Evolutionary conservation across 768 basidiomycete species (phyloP).

Genomic region (Leucogyrophana mollusca): DNA sequence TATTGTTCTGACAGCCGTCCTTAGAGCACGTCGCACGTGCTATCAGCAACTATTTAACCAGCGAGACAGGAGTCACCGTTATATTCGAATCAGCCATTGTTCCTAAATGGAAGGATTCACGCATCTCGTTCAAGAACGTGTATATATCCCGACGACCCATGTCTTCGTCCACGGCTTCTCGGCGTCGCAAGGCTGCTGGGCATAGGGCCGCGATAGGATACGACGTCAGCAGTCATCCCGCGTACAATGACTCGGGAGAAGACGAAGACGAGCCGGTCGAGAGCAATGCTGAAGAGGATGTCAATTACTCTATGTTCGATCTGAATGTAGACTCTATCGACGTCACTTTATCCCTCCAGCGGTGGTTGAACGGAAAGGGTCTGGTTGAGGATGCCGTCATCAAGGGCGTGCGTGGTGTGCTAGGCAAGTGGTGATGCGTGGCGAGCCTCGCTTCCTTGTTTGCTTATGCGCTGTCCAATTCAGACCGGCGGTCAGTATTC

Average conservation of each 20-base stretch:
- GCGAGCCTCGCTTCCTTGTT: not conserved
- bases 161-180: slow-evolving; percentile 13
- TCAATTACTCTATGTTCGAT: slow-evolving; percentile 89
- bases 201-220: slow-evolving; percentile 67
- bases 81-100: slow-evolving; percentile 98
- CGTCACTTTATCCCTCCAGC: slow-evolving; percentile 85
- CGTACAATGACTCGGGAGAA: slow-evolving; percentile 59
- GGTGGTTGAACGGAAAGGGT: slow-evolving; percentile 96
- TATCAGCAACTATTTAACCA: slow-evolving; percentile 90
- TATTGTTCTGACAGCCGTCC: slow-evolving; percentile 2
- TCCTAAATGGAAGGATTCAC: slow-evolving; percentile 95
- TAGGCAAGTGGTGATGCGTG: slow-evolving; percentile 53
- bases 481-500: slow-evolving; percentile 83
- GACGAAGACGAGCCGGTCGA: slow-evolving; percentile 48
- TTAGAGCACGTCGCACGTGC: slow-evolving; percentile 81
- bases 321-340: slow-evolving; percentile 93
- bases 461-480: not conserved
- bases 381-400: slow-evolving; percentile 88
- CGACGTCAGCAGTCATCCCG: slow-evolving; percentile 76
- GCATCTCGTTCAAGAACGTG: slow-evolving; percentile 95
- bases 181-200: slow-evolving; percentile 27
- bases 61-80: slow-evolving; percentile 90
- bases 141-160: slow-evolving; percentile 82
- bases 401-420: slow-evolving; percentile 89
- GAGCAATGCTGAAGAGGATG: slow-evolving; percentile 47